Evolutionary conservation across 352 stramenopile species (phyloP), one percentile per base, ranked within the genome.

Genomic region (Globisporangium alternatum): DNA sequence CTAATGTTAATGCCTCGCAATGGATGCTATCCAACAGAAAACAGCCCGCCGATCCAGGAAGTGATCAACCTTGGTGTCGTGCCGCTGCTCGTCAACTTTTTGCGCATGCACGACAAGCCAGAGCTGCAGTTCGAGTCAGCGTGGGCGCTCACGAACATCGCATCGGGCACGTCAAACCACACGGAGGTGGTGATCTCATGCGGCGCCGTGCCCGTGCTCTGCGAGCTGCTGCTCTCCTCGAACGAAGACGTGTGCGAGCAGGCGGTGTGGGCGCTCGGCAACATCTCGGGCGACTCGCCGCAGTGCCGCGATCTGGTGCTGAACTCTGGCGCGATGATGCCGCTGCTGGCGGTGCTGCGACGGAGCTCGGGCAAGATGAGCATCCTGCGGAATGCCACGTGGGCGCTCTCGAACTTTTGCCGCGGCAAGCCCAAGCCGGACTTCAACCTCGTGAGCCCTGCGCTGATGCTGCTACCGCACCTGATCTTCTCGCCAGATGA

Each of bases 81-180:
- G 33, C 98, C 97, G 48, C 76, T 97, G 31, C 97, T 99, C 51
- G 96, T 99, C 17, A 81, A 98, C 55, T 99, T 99, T 78, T 77
- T 99, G 28, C 80, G 91, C 64, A 83, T 91, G 49, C 89, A 98
- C 59, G 91, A 98, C 68, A 97, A 94, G 69, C 81, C 83, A 3
- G 76, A 93, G 64, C 83, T 98, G 60, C 97, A 99, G 76, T 99
- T 99, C 76, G 98, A 99, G 74, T 97, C 98, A 22, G 97, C 98
- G 6, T 99, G 98, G 98, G 96, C 97, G 35, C 78, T 99, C n/a
- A 99, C 98, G 37, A 99, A 99, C 78, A 99, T 99, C 77, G 97
- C 97, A 15, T 99, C 92, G 28, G 98, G 98, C 51, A 99, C 97
- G 9, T 98, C 92, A 51, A 92, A 98, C 13, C 94, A 99, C 77